Percentiles rank a stretch among this genome's conserved stretches.
These are phyloP conservation scores for Nadsonia fulvescens DNA, from an alignment of 805 yeast genomes.

Conservation along the genomic window DNA sequence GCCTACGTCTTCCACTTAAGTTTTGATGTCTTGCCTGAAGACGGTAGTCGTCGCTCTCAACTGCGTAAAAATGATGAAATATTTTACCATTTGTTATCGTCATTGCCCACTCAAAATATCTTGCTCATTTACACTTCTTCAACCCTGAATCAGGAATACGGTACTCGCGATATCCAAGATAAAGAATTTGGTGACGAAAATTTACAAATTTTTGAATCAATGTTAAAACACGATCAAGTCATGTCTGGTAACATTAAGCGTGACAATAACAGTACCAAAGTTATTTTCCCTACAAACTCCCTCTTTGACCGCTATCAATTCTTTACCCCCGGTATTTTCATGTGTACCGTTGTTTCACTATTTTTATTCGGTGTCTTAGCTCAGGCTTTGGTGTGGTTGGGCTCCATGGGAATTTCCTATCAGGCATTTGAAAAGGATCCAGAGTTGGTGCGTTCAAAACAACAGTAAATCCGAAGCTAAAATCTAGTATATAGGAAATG, in stretches of 20 bases:
- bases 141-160: slow-evolving; percentile 8
- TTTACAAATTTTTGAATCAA: slow-evolving; percentile 5
- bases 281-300: slow-evolving; percentile 9
- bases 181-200: slow-evolving; percentile 2
- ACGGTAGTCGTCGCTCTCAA: slow-evolving; percentile 5
- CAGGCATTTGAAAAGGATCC: slow-evolving; percentile 42
- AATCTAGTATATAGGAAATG: too few species aligned
- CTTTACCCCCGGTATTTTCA: slow-evolving; percentile 68
- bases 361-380: slow-evolving; percentile 38
- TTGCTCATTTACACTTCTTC: slow-evolving; percentile 19
- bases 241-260: slow-evolving; percentile 1
- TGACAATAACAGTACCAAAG: slow-evolving; percentile 2
- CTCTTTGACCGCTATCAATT: slow-evolving; percentile 49
- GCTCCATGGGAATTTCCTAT: slow-evolving; percentile 58
- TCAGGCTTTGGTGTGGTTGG: slow-evolving; percentile 54
- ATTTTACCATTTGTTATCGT: slow-evolving; percentile 14
- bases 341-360: slow-evolving; percentile 49
- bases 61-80: slow-evolving; percentile 13
- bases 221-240: slow-evolving; percentile 6
- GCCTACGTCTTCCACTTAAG: slow-evolving; percentile 41
- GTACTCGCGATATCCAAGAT: background rate
- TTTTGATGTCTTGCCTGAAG: slow-evolving; percentile 28
- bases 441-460: slow-evolving; percentile 5
- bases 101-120: slow-evolving; percentile 18
- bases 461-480: too few species aligned